These are phyloP conservation scores for Trichoderma aggressivum DNA, from an alignment of 2,329 filamentous ascomycete species.

Conservation along the genomic window DNA sequence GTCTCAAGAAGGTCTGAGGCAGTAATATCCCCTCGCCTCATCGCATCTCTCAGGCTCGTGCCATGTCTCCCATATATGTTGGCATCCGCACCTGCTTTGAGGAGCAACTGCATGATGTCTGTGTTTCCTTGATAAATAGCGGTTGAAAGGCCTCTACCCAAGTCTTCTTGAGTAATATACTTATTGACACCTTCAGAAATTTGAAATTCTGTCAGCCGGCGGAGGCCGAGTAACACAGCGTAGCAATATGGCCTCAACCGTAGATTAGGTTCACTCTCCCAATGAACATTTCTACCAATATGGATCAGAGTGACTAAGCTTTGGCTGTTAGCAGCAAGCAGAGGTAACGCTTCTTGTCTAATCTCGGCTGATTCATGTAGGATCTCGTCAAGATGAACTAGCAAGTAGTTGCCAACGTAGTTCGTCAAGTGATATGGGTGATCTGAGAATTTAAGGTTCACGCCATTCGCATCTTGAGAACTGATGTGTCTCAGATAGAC, in stretches of 20 bases:
- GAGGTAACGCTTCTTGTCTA: background rate
- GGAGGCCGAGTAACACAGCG: background rate
- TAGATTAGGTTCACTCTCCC: no score
- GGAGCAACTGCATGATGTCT: background rate
- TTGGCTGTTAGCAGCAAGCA: background rate
- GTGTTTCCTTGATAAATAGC: background rate
- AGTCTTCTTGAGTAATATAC: background rate
- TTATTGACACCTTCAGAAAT: background rate
- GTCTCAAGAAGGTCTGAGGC: background rate
- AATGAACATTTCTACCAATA: no score
- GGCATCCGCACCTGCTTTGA: background rate
- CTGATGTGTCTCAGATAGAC: background rate
- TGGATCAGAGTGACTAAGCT: background rate
- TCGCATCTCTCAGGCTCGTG: background rate
- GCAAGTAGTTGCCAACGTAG: background rate
- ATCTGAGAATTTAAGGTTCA: no score
- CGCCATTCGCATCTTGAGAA: no score
- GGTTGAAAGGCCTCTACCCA: background rate
- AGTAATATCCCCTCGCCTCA: background rate
- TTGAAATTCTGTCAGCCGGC: background rate
- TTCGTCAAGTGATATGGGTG: background rate
- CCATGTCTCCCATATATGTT: background rate
- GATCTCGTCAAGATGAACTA: background rate
- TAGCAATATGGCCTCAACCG: background rate
- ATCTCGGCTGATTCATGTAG: background rate